Evolutionary conservation across 2,329 filamentous ascomycete species (phyloP).

Genomic region (Sporothrix globosa): DNA sequence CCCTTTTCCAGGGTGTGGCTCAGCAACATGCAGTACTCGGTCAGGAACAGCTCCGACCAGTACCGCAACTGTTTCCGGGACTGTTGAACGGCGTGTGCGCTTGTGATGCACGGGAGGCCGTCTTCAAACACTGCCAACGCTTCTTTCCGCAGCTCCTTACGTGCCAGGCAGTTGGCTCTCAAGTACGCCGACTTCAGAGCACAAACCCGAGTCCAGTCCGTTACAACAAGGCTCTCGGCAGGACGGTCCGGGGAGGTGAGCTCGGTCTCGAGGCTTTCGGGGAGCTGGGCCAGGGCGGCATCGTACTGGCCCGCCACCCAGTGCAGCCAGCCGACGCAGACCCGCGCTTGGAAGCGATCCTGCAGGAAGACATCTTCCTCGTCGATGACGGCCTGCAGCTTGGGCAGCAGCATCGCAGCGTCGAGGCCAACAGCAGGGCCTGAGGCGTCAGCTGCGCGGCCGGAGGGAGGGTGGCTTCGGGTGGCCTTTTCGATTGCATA

Average conservation of each 20-base stretch:
- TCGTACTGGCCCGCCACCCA: slow-evolving; percentile 74
- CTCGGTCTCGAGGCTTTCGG: slow-evolving; percentile 60
- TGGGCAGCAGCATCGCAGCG: slow-evolving; percentile 51
- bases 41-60: slow-evolving; percentile 79
- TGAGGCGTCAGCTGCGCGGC: slow-evolving; percentile 49
- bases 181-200: slow-evolving; percentile 78
- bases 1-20: slow-evolving; percentile 61
- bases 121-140: slow-evolving; percentile 69
- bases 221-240: slow-evolving; percentile 51
- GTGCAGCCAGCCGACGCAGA: slow-evolving; percentile 83
- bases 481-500: slow-evolving; percentile 63
- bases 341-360: slow-evolving; percentile 75
- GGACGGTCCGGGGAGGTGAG: slow-evolving; percentile 56
- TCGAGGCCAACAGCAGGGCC: slow-evolving; percentile 51
- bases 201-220: slow-evolving; percentile 82
- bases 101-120: slow-evolving; percentile 64
- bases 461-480: slow-evolving; percentile 47
- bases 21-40: slow-evolving; percentile 72
- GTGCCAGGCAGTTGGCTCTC: slow-evolving; percentile 66
- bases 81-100: slow-evolving; percentile 54
- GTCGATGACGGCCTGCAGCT: slow-evolving; percentile 61
- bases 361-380: slow-evolving; percentile 57
- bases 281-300: slow-evolving; percentile 63
- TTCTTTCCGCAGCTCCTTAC: slow-evolving; percentile 55
- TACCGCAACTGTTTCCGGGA: slow-evolving; percentile 68